Evolutionary conservation across 78 protist genomes (phyloP).

Genomic region (Creolimax fragrantissima): DNA sequence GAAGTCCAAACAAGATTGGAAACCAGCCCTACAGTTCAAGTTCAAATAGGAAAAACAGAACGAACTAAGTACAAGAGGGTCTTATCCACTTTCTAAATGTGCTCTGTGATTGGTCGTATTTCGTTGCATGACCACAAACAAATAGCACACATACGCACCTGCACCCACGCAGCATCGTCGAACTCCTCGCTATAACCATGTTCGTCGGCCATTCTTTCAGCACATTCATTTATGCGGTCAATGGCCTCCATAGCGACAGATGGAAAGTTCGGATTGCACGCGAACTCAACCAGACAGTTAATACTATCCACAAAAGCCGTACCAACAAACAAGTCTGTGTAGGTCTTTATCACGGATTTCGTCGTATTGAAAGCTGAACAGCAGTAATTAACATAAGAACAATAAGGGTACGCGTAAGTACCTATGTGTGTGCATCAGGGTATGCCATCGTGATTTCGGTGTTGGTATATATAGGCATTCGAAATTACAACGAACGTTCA

Average conservation of each 20-base stretch:
- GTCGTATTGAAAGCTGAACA: neutral
- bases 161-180: neutral
- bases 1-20: slow-evolving; percentile 52
- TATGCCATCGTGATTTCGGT: too few relatives aligned
- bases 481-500: too few relatives aligned
- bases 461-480: too few relatives aligned
- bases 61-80: neutral
- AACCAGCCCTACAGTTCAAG: slow-evolving; percentile 29
- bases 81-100: too few relatives aligned
- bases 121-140: neutral
- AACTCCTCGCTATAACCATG: neutral
- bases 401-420: too few relatives aligned
- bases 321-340: slow-evolving; percentile 40
- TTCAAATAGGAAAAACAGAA: neutral
- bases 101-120: neutral
- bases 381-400: too few relatives aligned
- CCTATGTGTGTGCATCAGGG: too few relatives aligned
- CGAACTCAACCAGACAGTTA: slow-evolving; percentile 74
- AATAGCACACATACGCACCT: neutral
- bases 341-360: neutral
- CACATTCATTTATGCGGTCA: neutral
- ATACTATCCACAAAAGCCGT: slow-evolving; percentile 67
- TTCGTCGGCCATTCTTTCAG: neutral
- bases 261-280: slow-evolving; percentile 31
- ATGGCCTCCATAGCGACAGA: neutral